Evolutionary conservation across 805 yeast species (phyloP), one percentile per base, ranked within the genome.

Genomic region (Nakazawaea peltata): DNA sequence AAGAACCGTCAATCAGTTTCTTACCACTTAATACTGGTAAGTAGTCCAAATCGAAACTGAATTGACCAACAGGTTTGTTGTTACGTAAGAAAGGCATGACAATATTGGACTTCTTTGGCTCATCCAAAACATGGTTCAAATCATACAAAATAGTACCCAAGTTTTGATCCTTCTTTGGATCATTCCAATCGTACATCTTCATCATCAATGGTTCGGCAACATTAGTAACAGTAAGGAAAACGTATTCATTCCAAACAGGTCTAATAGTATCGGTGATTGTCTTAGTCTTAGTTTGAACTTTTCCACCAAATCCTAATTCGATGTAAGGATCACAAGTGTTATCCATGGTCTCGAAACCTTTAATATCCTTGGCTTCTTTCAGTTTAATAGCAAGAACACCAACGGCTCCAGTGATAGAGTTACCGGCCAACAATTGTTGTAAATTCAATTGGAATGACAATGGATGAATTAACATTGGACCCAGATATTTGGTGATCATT

Each of bases 291-390:
- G 80, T 90, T 44, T 79, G 65, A 28, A 71, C 74, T 12, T 59
- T 53, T 35, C 71, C 71, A 41, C 67, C 65, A 50, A 77, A 75
- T 15, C 82, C 81, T 51, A 88, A 69, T 6, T 78, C 70, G 41
- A 88, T 66, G 58, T 86, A 94, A 9, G 99, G 98, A 54, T 92
- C 97, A 42, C 87, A 68, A 9, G 96, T 83, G 47, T 80, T 81
- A 43, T 84, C 87, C 45, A 72, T 49, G 28, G 81, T 63, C 36
- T 76, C 79, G 41, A 81, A 77, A 37, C 86, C 83, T 47, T 70
- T 75, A 48, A 92, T 63, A 30, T 71, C 74, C 43, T 64, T 68
- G 14, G 94, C 96, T 29, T 71, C 63, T 47, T 77, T 75, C 26
- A 81, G 65, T 19, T 70, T 74, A 28, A 92, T 56, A 29, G 79